Evolutionary conservation across 1,284 basidiomycete genomes (phyloP).

Genomic region (Schizopora paradoxa): DNA sequence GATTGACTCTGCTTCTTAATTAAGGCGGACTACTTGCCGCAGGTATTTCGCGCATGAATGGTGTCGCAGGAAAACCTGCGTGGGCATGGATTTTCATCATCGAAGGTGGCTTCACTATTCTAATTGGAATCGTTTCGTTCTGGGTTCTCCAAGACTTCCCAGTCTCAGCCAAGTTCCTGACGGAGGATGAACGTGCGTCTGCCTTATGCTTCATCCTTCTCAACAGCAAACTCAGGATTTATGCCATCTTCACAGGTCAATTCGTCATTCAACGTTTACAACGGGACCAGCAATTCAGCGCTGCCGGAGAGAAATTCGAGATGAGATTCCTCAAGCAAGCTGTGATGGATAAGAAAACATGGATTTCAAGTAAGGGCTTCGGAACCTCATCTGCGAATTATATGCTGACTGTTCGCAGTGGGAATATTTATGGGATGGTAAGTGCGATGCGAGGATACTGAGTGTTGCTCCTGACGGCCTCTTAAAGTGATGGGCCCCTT

Average conservation of each 20-base stretch:
- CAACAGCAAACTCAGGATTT: no score
- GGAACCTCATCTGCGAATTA: slow-evolving; percentile 1
- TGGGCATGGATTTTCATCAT: slow-evolving; percentile 29
- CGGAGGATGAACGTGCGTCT: slow-evolving; percentile 27
- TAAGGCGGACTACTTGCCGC: slow-evolving; percentile 4
- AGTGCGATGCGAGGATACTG: no score
- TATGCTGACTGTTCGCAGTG: slow-evolving; percentile 6
- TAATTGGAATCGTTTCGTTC: slow-evolving; percentile 31
- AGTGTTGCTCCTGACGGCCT: slow-evolving; percentile 55
- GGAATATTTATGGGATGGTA: background rate
- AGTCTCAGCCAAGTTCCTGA: slow-evolving; percentile 36
- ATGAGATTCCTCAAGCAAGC: slow-evolving; percentile 58
- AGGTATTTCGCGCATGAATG: slow-evolving; percentile 24
- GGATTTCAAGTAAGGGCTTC: slow-evolving; percentile 47
- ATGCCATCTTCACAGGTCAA: slow-evolving; percentile 28
- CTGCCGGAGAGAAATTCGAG: slow-evolving; percentile 58
- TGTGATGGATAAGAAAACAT: slow-evolving; percentile 69
- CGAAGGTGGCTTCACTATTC: slow-evolving; percentile 25
- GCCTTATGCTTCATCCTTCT: no score
- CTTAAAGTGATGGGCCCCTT: slow-evolving; percentile 49
- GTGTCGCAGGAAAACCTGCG: slow-evolving; percentile 25
- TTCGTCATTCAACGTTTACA: slow-evolving; percentile 63
- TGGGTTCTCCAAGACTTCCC: slow-evolving; percentile 38
- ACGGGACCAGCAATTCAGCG: slow-evolving; percentile 64
- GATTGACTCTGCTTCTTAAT: background rate